phyloP scores from a whole-genome alignment of 257 asterid genomes.

The Gentiana dahurica region DNA sequence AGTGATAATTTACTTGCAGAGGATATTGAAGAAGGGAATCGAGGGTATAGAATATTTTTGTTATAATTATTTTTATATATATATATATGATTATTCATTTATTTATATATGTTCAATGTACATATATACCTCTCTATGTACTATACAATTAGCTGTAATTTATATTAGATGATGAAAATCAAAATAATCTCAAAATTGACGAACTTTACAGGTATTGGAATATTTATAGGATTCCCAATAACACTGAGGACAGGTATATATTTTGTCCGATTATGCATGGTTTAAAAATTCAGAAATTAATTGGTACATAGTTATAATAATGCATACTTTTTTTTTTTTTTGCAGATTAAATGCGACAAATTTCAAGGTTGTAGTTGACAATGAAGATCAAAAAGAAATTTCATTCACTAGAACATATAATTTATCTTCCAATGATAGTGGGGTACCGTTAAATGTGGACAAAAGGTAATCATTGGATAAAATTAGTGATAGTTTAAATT shows the following conservation, averaged over 20 bases:
- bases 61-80: too few species aligned
- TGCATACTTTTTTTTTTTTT: not conserved
- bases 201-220: not conserved
- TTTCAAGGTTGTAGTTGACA: constrained; percentile 29
- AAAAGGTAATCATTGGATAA: constrained; percentile 30
- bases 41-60: constrained; percentile 33
- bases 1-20: constrained; percentile 35
- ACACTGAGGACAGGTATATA: not conserved
- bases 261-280: too few species aligned
- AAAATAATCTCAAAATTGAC: not conserved
- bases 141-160: too few species aligned
- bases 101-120: too few species aligned
- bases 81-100: too few species aligned
- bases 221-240: not conserved
- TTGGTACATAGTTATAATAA: too few species aligned
- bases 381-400: constrained; percentile 38
- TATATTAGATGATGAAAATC: too few species aligned
- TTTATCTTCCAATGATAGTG: constrained; percentile 7
- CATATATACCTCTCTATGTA: too few species aligned
- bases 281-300: too few species aligned
- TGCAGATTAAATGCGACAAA: constrained; percentile 26
- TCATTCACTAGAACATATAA: constrained; percentile 53
- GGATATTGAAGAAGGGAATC: constrained; percentile 11
- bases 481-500: not conserved
- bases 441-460: constrained; percentile 50